A percentile compares a stretch with the other conserved stretches of the same genome.
Evolutionary conservation across 441 rosid genomes (phyloP).

Genomic region (Kokia cookei): DNA sequence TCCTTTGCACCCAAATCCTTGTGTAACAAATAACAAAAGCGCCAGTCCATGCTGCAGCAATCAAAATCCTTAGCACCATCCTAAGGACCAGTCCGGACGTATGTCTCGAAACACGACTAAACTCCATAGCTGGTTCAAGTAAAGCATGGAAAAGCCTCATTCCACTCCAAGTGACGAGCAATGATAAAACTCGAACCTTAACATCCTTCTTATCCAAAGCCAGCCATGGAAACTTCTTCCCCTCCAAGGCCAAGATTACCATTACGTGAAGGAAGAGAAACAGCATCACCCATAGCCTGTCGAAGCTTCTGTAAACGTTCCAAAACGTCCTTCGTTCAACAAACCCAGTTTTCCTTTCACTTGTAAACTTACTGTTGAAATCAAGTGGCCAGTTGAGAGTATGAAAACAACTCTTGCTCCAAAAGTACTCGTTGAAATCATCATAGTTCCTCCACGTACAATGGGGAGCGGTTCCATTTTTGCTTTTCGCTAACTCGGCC

Average conservation of each 20-base stretch:
- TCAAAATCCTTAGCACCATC: constrained; percentile 58
- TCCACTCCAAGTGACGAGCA: constrained; percentile 82
- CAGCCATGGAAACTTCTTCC: constrained; percentile 45
- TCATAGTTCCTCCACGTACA: constrained; percentile 81
- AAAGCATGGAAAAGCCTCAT: constrained; percentile 72
- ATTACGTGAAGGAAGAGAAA: constrained; percentile 67
- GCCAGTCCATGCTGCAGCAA: constrained; percentile 53
- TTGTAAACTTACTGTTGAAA: constrained; percentile 57
- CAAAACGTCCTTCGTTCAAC: constrained; percentile 86
- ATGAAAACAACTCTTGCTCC: constrained; percentile 70
- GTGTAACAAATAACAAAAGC: constrained; percentile 56
- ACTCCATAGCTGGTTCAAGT: constrained; percentile 58
- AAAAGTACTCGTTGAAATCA: constrained; percentile 85
- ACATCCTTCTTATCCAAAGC: constrained; percentile 47
- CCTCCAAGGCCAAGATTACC: constrained; percentile 72
- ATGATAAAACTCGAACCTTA: constrained; percentile 52
- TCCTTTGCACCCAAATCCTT: constrained; percentile 65
- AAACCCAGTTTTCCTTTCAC: constrained; percentile 78
- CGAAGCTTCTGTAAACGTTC: constrained; percentile 73
- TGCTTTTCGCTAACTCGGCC: constrained; percentile 54
- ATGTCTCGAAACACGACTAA: constrained; percentile 60
- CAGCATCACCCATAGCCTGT: constrained; percentile 82
- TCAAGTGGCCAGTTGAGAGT: constrained; percentile 81
- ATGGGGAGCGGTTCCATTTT: constrained; percentile 65
- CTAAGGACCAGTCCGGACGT: constrained; percentile 53